These are phyloP conservation scores for Pilatotrama ljubarskyi DNA, from an alignment of 768 basidiomycete genomes.

Conservation along the genomic window DNA sequence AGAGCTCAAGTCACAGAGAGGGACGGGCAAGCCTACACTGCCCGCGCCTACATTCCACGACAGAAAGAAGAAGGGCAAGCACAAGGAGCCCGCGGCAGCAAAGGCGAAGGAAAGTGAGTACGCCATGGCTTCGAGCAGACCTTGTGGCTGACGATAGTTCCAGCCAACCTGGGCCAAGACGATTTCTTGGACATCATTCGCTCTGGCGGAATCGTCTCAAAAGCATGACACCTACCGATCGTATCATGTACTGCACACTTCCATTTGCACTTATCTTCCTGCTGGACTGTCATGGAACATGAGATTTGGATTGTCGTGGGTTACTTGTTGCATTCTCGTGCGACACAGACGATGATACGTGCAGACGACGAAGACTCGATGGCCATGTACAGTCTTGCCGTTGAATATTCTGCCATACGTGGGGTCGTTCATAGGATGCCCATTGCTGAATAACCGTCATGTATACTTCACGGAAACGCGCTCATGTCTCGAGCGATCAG, in stretches of 20 bases:
- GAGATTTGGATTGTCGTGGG: no score
- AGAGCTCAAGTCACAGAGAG: constrained; percentile 60
- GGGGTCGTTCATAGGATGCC: no score
- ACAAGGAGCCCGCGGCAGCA: constrained; percentile 55
- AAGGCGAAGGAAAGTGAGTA: constrained; percentile 58
- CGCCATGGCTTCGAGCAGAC: constrained; percentile 2
- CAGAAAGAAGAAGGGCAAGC: constrained; percentile 47
- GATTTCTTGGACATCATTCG: constrained; percentile 83
- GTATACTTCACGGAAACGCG: no score
- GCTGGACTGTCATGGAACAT: no score
- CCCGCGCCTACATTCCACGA: constrained; percentile 60
- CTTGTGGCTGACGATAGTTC: constrained; percentile 3
- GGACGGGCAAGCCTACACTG: constrained; percentile 72
- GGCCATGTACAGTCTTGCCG: no score
- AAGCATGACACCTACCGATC: constrained; percentile 28
- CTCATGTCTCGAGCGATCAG: no score
- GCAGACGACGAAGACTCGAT: no score
- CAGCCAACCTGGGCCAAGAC: constrained; percentile 65
- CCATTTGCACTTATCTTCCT: no score
- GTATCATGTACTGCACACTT: neutral
- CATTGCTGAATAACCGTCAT: no score
- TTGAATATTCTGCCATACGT: no score
- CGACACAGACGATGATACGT: no score
- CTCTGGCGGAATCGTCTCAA: constrained; percentile 78
- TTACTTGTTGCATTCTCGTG: no score